A percentile compares a stretch with the other conserved stretches of the same genome.
These are phyloP conservation scores for Annulohypoxylon moriforme DNA, from an alignment of 495 filamentous ascomycete genomes.

Conservation along the genomic window DNA sequence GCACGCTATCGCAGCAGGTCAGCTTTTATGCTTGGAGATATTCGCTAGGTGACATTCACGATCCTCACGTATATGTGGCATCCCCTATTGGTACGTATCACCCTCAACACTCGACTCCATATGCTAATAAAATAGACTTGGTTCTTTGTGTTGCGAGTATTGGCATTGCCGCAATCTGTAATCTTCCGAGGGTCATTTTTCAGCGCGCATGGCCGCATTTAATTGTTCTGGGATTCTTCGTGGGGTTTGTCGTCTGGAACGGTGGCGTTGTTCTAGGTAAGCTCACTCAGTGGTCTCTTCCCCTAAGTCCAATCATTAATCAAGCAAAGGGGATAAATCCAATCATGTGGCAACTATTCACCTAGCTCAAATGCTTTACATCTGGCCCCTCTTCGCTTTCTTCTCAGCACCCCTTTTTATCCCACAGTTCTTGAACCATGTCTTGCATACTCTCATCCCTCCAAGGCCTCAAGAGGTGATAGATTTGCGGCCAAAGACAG, in stretches of 20 bases:
- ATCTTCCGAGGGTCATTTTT: conserved; percentile 59
- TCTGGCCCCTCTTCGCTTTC: conserved; percentile 88
- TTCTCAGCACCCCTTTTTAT: conserved; percentile 85
- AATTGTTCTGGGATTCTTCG: conserved; percentile 74
- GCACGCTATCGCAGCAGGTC: conserved; percentile 40
- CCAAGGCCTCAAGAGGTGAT: background rate
- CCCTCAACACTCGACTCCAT: background rate
- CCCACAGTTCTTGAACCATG: conserved; percentile 45
- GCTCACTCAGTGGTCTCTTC: conserved; percentile 19
- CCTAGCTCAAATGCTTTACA: conserved; percentile 91
- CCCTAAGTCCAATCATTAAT: conserved; percentile 19
- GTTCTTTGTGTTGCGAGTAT: conserved; percentile 69
- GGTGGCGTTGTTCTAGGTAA: conserved; percentile 89
- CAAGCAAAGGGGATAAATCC: conserved; percentile 79
- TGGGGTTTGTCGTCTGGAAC: conserved; percentile 83
- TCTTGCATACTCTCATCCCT: background rate
- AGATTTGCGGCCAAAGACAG: background rate
- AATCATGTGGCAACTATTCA: conserved; percentile 92
- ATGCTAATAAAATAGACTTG: conserved; percentile 51
- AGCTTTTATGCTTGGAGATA: conserved; percentile 50
- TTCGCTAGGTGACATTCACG: conserved; percentile 70
- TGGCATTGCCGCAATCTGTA: conserved; percentile 64
- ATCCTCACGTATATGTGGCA: conserved; percentile 62
- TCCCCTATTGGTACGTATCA: conserved; percentile 63
- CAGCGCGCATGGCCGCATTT: conserved; percentile 73